phyloP scores from a whole-genome alignment of 495 filamentous ascomycete genomes.

The Penicillium cinerascens region DNA sequence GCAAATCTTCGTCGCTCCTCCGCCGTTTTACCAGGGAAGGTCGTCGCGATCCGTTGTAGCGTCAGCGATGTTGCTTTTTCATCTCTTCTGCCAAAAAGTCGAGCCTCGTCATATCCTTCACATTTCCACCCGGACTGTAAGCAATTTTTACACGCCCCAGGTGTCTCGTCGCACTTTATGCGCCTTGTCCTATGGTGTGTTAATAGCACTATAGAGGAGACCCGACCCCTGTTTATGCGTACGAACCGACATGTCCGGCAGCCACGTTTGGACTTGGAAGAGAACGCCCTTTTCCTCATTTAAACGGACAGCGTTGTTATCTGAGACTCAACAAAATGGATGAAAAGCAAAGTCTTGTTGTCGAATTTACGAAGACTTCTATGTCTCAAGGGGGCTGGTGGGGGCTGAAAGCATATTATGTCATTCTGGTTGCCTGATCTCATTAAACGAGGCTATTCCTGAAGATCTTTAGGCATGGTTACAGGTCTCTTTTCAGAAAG shows the following conservation, averaged over 20 bases:
- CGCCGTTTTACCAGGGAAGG: neutral
- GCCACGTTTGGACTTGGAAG: neutral
- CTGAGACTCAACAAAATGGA: too few species aligned
- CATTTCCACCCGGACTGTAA: constrained; percentile 16
- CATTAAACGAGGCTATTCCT: too few species aligned
- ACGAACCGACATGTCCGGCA: constrained; percentile 7
- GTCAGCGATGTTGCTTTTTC: neutral
- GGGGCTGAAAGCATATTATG: too few species aligned
- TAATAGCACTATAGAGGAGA: neutral
- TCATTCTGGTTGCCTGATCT: too few species aligned
- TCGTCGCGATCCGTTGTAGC: neutral
- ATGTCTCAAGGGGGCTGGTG: too few species aligned
- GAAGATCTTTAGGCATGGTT: too few species aligned
- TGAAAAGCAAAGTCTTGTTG: neutral
- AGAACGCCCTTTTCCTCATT: constrained; percentile 1
- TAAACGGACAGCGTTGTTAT: neutral
- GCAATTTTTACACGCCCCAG: constrained; percentile 16
- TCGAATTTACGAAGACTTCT: neutral
- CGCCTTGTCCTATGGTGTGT: constrained; percentile 10
- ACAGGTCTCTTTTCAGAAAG: too few species aligned
- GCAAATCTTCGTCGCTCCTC: constrained; percentile 19
- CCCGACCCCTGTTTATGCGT: neutral
- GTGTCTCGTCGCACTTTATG: constrained; percentile 25
- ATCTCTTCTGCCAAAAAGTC: constrained; percentile 1
- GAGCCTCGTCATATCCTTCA: constrained; percentile 22